Evolutionary conservation across 352 stramenopile species (phyloP).

Genomic region (Lagenidium sp.): DNA sequence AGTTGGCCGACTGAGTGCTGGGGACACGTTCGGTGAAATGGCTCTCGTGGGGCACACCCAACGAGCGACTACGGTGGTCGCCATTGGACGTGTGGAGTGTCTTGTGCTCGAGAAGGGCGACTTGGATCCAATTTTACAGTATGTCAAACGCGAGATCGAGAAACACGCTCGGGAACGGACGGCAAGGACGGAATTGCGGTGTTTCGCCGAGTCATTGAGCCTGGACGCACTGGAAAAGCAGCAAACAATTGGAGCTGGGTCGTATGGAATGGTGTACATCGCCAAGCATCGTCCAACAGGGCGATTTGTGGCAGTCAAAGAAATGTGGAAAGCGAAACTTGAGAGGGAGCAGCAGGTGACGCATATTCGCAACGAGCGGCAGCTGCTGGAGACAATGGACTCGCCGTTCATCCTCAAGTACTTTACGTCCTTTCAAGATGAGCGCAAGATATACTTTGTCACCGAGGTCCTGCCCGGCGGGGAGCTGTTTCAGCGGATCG

Average conservation of each 20-base stretch:
- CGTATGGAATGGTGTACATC: slow-evolving; percentile 41
- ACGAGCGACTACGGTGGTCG: slow-evolving; percentile 59
- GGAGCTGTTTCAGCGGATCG: slow-evolving; percentile 89
- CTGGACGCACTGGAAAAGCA: slow-evolving; percentile 49
- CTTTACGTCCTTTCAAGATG: slow-evolving; percentile 85
- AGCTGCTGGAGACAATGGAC: slow-evolving; percentile 70
- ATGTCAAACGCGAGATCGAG: slow-evolving; percentile 22
- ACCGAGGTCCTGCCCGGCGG: slow-evolving; percentile 91
- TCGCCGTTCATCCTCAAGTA: slow-evolving; percentile 92
- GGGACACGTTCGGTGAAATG: slow-evolving; percentile 64
- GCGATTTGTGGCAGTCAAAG: slow-evolving; percentile 47
- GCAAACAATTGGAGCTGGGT: slow-evolving; percentile 43
- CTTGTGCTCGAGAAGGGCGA: slow-evolving; percentile 52
- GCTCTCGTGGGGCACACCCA: slow-evolving; percentile 35
- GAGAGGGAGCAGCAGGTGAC: slow-evolving; percentile 81
- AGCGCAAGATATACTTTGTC: slow-evolving; percentile 89
- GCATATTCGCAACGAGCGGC: slow-evolving; percentile 82
- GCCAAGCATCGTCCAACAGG: slow-evolving; percentile 27
- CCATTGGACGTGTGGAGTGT: slow-evolving; percentile 47
- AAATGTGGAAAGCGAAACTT: slow-evolving; percentile 67
- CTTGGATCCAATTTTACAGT: slow-evolving; percentile 49
- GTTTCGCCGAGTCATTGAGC: slow-evolving; percentile 38
- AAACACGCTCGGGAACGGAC: slow-evolving; percentile 21
- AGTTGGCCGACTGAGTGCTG: slow-evolving; percentile 28
- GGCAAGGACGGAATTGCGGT: slow-evolving; percentile 24